Percentiles rank a stretch among this genome's conserved stretches.
These are phyloP conservation scores for Taiozyma sp. DNA, from an alignment of 1,139 yeast species.

Conservation along the genomic window DNA sequence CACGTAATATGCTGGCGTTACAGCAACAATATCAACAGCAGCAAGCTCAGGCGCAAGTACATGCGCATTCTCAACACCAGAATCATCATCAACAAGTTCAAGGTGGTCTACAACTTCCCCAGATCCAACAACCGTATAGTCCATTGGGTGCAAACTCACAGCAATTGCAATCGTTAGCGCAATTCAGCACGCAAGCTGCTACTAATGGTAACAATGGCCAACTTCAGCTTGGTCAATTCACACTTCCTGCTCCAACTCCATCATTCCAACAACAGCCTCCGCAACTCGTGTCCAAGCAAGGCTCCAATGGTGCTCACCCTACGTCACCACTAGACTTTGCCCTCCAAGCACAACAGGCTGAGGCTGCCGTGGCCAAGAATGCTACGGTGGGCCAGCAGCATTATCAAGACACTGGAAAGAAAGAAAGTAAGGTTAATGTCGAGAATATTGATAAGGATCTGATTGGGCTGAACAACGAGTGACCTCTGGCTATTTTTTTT, in stretches of 20 bases:
- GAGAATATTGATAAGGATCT: constrained; percentile 22
- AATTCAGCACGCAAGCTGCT: neutral
- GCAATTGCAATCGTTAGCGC: constrained; percentile 2
- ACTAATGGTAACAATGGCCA: neutral
- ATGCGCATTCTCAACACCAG: neutral
- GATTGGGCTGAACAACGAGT: constrained; percentile 15
- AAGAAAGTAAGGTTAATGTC: constrained; percentile 1
- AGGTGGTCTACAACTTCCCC: constrained; percentile 1
- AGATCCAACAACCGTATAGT: constrained; percentile 4
- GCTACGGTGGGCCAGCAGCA: constrained; percentile 7
- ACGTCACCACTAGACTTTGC: neutral
- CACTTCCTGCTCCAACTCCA: neutral
- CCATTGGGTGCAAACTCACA: constrained; percentile 4
- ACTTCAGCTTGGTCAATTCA: neutral
- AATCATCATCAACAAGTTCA: constrained; percentile 1
- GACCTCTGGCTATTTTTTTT: neutral
- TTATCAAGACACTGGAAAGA: neutral
- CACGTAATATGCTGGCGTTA: neutral
- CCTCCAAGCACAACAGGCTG: constrained; percentile 1
- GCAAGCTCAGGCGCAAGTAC: neutral
- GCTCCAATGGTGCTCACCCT: neutral
- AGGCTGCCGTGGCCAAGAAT: constrained; percentile 4
- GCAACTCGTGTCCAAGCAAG: neutral
- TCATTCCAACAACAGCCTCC: neutral
- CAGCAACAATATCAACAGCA: constrained; percentile 4